Evolutionary conservation across 2,329 filamentous ascomycete genomes (phyloP).

Genomic region (Curvularia sp.): DNA sequence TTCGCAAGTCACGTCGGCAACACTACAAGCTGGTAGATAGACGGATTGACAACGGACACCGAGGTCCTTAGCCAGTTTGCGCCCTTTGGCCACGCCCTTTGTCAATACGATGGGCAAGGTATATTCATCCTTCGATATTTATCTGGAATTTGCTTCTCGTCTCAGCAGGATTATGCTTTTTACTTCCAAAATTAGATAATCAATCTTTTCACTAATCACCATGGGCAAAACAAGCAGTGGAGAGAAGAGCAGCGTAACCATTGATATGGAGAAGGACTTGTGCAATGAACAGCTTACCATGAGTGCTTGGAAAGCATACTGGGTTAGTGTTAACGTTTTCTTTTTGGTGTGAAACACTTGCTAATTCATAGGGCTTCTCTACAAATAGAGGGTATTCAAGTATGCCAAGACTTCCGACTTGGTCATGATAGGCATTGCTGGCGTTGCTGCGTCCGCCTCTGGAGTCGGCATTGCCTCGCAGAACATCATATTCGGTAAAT

Average conservation of each 20-base stretch:
- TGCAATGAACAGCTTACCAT: slow-evolving; percentile 15
- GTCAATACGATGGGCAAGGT: not conserved
- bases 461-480: slow-evolving; percentile 23
- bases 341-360: not conserved
- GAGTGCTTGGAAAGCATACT: slow-evolving; percentile 25
- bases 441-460: slow-evolving; percentile 16
- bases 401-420: slow-evolving; percentile 14
- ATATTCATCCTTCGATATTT: not conserved
- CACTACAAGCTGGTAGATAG: not conserved
- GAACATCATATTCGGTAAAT: slow-evolving; percentile 24
- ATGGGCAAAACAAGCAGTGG: not conserved
- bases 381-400: slow-evolving; percentile 16
- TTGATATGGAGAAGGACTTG: not conserved
- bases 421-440: slow-evolving; percentile 12
- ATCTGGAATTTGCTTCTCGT: not conserved
- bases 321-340: slow-evolving; percentile 7
- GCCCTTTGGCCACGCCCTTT: not conserved
- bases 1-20: not conserved
- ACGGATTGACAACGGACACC: not conserved
- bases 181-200: not conserved
- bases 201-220: not conserved
- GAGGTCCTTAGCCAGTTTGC: not conserved
- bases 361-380: not conserved
- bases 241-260: not conserved
- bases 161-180: not conserved